A percentile compares a stretch with the other conserved stretches of the same genome.
phyloP scores from a whole-genome alignment of 2,329 filamentous ascomycete species.

The Diaporthe sp. region DNA sequence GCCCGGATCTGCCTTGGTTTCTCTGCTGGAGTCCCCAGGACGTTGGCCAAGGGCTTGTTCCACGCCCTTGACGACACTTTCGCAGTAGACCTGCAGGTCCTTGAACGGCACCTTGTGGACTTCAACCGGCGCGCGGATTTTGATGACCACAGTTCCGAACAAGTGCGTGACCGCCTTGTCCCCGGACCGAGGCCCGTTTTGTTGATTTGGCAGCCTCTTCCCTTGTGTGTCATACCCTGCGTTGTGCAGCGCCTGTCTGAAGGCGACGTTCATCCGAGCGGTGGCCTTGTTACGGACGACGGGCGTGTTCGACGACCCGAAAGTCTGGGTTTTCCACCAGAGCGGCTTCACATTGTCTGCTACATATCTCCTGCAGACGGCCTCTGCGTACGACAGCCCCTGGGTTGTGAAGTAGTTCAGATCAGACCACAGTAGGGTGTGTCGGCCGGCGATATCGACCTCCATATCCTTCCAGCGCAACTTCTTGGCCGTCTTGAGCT shows the following conservation, averaged over 20 bases:
- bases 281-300: slow-evolving; percentile 32
- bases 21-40: slow-evolving; percentile 14
- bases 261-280: slow-evolving; percentile 41
- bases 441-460: slow-evolving; percentile 23
- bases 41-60: slow-evolving; percentile 24
- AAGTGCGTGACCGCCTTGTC: slow-evolving; percentile 33
- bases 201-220: slow-evolving; percentile 14
- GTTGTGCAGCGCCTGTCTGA: slow-evolving; percentile 44
- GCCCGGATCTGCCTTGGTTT: background rate
- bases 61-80: slow-evolving; percentile 34
- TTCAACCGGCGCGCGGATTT: slow-evolving; percentile 11
- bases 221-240: slow-evolving; percentile 45
- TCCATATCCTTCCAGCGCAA: background rate
- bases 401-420: slow-evolving; percentile 29
- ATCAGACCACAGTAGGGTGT: slow-evolving; percentile 9
- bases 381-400: slow-evolving; percentile 17
- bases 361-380: slow-evolving; percentile 30
- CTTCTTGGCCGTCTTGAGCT: background rate
- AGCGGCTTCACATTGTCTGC: slow-evolving; percentile 34
- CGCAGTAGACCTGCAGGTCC: slow-evolving; percentile 37
- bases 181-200: background rate
- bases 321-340: slow-evolving; percentile 13
- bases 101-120: slow-evolving; percentile 29
- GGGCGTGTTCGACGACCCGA: background rate
- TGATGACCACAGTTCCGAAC: slow-evolving; percentile 43